Conservation (phyloP, 352 stramenopile species). For the Phytopythium ostracodes region DNA sequence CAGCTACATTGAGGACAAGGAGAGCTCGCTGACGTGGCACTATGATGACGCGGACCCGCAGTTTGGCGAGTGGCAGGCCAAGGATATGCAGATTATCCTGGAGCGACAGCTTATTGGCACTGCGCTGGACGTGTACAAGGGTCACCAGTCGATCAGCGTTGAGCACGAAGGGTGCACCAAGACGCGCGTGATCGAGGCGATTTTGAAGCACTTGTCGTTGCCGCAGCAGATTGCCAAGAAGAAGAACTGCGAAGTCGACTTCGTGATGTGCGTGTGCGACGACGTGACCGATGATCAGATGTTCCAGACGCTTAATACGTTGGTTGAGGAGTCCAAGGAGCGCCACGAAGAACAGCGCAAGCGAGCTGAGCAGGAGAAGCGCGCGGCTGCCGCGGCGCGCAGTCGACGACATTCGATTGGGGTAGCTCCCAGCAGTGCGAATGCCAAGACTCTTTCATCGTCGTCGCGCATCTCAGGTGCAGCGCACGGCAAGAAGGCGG, state of each 20-base stretch:
- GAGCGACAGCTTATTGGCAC: conserved; percentile 83
- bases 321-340: conserved; percentile 74
- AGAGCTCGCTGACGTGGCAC: conserved; percentile 86
- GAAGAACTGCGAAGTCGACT: conserved; percentile 77
- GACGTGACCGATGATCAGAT: conserved; percentile 89
- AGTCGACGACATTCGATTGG: conserved; percentile 28
- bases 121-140: conserved; percentile 84
- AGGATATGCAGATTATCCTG: conserved; percentile 88
- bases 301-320: conserved; percentile 82
- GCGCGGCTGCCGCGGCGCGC: conserved; percentile 21
- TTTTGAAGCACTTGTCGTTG: conserved; percentile 70
- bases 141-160: conserved; percentile 78
- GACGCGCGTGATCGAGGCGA: conserved; percentile 64
- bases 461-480: too few relatives aligned
- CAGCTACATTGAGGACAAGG: conserved; percentile 83
- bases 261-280: conserved; percentile 87
- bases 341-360: conserved; percentile 44
- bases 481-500: not conserved
- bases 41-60: conserved; percentile 82
- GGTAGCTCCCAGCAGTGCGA: conserved; percentile 4
- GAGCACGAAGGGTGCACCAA: conserved; percentile 81
- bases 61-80: conserved; percentile 87
- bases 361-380: conserved; percentile 14
- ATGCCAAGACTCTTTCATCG: not conserved
- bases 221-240: conserved; percentile 60